A percentile compares a stretch with the other conserved stretches of the same genome.
Conservation (phyloP, 345 rosid species). For the Noccaea bulbosa region DNA sequence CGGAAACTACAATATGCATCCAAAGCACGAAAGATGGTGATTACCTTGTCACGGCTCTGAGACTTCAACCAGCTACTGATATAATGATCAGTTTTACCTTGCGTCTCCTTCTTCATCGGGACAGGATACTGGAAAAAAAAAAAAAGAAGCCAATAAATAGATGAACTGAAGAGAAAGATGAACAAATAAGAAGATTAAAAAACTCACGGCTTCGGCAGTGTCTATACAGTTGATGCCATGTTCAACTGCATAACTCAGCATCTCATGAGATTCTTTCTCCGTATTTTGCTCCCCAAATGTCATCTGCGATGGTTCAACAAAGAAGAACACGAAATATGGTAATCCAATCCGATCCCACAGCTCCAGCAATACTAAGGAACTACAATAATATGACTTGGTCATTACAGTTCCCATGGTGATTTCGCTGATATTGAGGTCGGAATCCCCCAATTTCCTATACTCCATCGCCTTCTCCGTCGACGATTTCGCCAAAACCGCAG, state of each 20-base stretch:
- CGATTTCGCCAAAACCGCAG: constrained; percentile 44
- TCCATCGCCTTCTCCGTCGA: constrained; percentile 52
- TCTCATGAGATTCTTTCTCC: constrained; percentile 85
- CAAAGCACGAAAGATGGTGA: background rate
- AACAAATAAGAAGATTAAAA: background rate
- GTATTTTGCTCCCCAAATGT: constrained; percentile 90
- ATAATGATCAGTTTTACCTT: constrained; percentile 84
- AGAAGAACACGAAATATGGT: background rate
- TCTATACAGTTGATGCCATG: constrained; percentile 75
- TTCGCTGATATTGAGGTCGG: constrained; percentile 78
- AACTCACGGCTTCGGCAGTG: constrained; percentile 83
- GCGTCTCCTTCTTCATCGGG: constrained; percentile 86
- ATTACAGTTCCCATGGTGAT: constrained; percentile 77
- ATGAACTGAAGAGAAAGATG: background rate
- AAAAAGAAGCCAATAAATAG: background rate
- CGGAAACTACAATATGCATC: background rate
- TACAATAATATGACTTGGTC: background rate
- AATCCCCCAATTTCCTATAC: constrained; percentile 80
- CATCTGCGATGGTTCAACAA: constrained; percentile 58
- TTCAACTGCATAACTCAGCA: constrained; percentile 72
- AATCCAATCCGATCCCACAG: background rate
- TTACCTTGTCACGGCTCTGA: constrained; percentile 86
- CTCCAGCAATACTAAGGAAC: background rate
- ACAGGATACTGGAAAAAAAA: constrained; percentile 63
- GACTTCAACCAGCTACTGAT: constrained; percentile 86